Evolutionary conservation across 2,329 filamentous ascomycete species (phyloP), one percentile per base, ranked within the genome.

Genomic region (Sarocladiaceae sp.): DNA sequence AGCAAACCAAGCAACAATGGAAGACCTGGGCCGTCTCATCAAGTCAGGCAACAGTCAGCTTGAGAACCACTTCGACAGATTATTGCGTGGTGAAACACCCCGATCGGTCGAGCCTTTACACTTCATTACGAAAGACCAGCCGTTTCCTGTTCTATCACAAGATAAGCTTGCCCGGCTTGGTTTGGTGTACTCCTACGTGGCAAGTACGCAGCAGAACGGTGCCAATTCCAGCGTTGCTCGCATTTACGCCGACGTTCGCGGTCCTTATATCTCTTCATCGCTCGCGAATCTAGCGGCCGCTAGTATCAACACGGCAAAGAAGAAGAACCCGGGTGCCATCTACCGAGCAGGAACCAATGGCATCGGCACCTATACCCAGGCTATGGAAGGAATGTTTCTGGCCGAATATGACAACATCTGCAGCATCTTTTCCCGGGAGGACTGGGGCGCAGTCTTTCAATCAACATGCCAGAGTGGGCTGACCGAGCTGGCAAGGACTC

Each of bases 331-430:
- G 1, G 90, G 93, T 65, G 88, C 89, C 2, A 82, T 95, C 10
- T 99, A 99, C 68, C 84, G 86, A 54, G 80, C 88, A 54, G 93
- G 92, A 13, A 94, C 89, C 20, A 97, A 94, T 67, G 93, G 91
- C 4, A 95, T 99, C 54, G 86, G 87, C 2, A 90, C 87, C 31
- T 99, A 99, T 65, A 88, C 90, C 0, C 85, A 87, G 62, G 89
- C 87, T 0, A 83, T 99, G 71, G 90, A 97, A 65, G 88, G 87
- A 6, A 84, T 97, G 56, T 93, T 96, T 58, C 70, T 88, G 23
- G 84, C 92, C 11, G 94, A 99, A 68, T 91, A 96, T 67, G 89
- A 96, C 54, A 96, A 91, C 62, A 88, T 97, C 44, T 89, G 87
- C 63, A 86, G 83, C 56, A 83, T 99, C 53, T 99, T 97, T 66